Conservation (phyloP, 176 grass and related monocot genomes). For the Triticum turgidum region DNA sequence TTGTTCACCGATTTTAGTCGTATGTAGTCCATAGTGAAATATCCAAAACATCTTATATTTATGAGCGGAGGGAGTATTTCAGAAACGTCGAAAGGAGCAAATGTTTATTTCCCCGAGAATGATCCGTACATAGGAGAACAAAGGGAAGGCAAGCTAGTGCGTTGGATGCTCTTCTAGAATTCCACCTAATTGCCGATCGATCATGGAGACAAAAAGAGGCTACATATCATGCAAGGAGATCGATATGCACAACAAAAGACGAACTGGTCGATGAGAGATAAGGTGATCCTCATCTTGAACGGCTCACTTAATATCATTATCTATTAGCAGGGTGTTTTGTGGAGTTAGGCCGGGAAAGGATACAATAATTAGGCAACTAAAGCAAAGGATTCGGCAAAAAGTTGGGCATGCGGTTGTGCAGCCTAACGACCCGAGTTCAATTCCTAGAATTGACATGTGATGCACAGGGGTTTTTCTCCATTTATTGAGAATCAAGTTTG, state of each 20-base stretch:
- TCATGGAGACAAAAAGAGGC: not conserved
- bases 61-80: too few relatives aligned
- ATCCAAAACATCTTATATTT: too few relatives aligned
- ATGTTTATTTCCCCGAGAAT: too few relatives aligned
- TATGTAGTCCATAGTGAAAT: too few relatives aligned
- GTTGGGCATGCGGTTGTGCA: too few relatives aligned
- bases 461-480: too few relatives aligned
- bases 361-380: not conserved
- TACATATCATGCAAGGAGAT: not conserved
- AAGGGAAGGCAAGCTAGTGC: not conserved
- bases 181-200: not conserved
- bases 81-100: too few relatives aligned
- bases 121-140: too few relatives aligned
- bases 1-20: too few relatives aligned
- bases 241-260: not conserved
- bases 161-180: not conserved
- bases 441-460: too few relatives aligned
- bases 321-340: not conserved
- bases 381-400: not conserved
- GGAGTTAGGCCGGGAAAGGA: not conserved
- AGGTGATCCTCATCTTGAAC: not conserved
- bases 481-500: too few relatives aligned
- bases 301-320: not conserved
- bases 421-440: too few relatives aligned
- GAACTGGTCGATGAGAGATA: not conserved